Percentiles rank a stretch among this genome's conserved stretches.
These are phyloP conservation scores for Nakazawaea wickerhamii DNA, from an alignment of 805 yeast genomes.

Conservation along the genomic window DNA sequence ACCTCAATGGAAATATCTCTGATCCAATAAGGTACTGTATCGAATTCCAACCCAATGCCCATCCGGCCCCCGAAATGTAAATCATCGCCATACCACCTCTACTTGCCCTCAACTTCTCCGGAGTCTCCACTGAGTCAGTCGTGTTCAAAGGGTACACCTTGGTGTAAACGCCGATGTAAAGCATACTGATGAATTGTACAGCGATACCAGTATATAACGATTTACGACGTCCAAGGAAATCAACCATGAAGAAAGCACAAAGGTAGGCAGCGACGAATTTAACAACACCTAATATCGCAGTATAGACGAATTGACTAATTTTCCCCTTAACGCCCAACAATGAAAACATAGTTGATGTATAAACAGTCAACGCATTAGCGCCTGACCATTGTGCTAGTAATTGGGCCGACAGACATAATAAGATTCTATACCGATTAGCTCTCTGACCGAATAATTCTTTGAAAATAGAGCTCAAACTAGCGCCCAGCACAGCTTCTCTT, in stretches of 20 bases:
- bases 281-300: slow-evolving; percentile 49
- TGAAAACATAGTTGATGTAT: slow-evolving; percentile 47
- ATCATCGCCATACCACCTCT: slow-evolving; percentile 46
- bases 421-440: slow-evolving; percentile 41
- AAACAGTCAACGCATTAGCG: slow-evolving; percentile 50
- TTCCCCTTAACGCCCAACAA: slow-evolving; percentile 39
- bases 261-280: slow-evolving; percentile 44
- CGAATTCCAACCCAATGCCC: slow-evolving; percentile 57
- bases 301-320: slow-evolving; percentile 36
- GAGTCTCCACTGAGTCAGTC: slow-evolving; percentile 27
- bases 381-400: slow-evolving; percentile 57
- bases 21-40: slow-evolving; percentile 42
- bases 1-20: slow-evolving; percentile 47
- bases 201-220: slow-evolving; percentile 44
- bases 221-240: slow-evolving; percentile 45
- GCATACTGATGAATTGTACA: slow-evolving; percentile 36
- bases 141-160: slow-evolving; percentile 34
- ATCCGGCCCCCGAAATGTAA: slow-evolving; percentile 47
- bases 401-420: slow-evolving; percentile 37
- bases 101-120: slow-evolving; percentile 45
- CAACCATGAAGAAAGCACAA: slow-evolving; percentile 49
- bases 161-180: slow-evolving; percentile 44
- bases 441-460: slow-evolving; percentile 31
- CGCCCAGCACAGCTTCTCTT: slow-evolving; percentile 22
- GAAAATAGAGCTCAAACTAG: slow-evolving; percentile 21